phyloP scores from a whole-genome alignment of 2,329 filamentous ascomycete genomes.

The Diaporthe vexans region DNA sequence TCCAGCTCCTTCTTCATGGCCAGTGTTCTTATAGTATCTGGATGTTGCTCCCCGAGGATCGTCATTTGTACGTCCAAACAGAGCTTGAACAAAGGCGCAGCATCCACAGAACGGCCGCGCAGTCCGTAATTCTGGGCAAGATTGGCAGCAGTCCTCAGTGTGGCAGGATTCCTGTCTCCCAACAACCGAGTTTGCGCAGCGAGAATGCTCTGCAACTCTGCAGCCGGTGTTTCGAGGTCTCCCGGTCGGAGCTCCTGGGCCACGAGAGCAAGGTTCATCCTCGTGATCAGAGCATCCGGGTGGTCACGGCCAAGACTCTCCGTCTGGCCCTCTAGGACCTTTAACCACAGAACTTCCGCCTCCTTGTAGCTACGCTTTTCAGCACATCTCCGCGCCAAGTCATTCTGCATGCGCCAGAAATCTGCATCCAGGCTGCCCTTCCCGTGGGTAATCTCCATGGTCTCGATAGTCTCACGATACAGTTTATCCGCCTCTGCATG shows the following conservation, averaged over 20 bases:
- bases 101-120: neutral
- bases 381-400: neutral
- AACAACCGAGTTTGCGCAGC: neutral
- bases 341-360: neutral
- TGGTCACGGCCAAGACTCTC: neutral
- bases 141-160: neutral
- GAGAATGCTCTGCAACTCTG: neutral
- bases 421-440: neutral
- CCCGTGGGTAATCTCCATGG: neutral
- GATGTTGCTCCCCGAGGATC: neutral
- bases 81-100: neutral
- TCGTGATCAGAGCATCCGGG: neutral
- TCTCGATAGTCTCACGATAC: neutral
- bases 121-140: neutral
- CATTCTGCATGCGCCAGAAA: neutral
- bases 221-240: neutral
- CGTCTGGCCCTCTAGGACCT: neutral
- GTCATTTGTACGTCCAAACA: neutral
- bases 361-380: neutral
- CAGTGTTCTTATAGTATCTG: neutral
- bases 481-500: neutral
- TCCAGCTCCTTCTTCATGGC: neutral
- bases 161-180: neutral
- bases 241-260: neutral
- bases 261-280: neutral